Conservation (phyloP, 257 asterid genomes). For the Plectranthus barbatus region DNA sequence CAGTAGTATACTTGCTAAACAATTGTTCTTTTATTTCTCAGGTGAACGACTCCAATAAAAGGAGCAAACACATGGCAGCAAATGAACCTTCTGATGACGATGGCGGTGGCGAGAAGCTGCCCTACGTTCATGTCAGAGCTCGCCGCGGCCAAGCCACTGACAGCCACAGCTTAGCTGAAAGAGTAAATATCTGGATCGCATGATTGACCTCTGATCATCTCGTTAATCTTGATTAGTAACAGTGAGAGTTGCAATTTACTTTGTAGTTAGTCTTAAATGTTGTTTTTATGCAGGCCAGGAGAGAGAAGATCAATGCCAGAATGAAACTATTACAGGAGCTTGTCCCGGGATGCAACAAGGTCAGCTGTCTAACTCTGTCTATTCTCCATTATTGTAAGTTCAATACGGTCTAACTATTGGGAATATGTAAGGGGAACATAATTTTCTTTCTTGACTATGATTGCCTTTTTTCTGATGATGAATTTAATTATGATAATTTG, state of each 20-base stretch:
- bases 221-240: slow-evolving; percentile 17
- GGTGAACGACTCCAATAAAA: slow-evolving; percentile 47
- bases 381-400: slow-evolving; percentile 6
- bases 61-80: slow-evolving; percentile 36
- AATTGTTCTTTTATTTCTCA: slow-evolving; percentile 6
- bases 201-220: slow-evolving; percentile 15
- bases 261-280: slow-evolving; percentile 7
- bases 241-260: slow-evolving; percentile 3
- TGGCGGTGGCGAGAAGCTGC: slow-evolving; percentile 53
- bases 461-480: slow-evolving; percentile 5
- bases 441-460: slow-evolving; percentile 4
- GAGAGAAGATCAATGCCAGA: slow-evolving; percentile 95
- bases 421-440: slow-evolving; percentile 2
- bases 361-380: slow-evolving; percentile 30
- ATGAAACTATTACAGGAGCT: slow-evolving; percentile 93
- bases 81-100: slow-evolving; percentile 38
- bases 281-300: slow-evolving; percentile 63
- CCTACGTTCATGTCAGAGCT: slow-evolving; percentile 85
- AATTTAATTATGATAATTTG: neutral
- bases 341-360: slow-evolving; percentile 99
- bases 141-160: slow-evolving; percentile 98
- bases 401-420: neutral
- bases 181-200: slow-evolving; percentile 39
- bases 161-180: slow-evolving; percentile 97
- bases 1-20: neutral